Percentiles rank a stretch among this genome's conserved stretches.
Conservation (phyloP, 2,329 filamentous ascomycete genomes). For the Arthrobotrys sinensis region DNA sequence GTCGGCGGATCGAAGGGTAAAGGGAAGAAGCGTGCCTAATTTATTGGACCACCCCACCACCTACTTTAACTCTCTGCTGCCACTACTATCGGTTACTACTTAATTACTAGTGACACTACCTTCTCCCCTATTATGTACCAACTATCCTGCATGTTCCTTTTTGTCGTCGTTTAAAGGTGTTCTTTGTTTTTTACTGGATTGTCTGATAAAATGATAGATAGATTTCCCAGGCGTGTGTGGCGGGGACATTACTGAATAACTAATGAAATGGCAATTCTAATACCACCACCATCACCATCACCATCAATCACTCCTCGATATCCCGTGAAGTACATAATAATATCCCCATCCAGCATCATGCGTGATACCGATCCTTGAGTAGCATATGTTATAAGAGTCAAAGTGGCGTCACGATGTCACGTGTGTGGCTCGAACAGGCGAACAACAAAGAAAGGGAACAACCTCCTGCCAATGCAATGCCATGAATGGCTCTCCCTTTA, state of each 20-base stretch:
- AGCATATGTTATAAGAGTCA: too few species aligned
- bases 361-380: too few species aligned
- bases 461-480: conserved; percentile 4
- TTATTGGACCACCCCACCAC: not conserved
- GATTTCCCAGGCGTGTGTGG: conserved; percentile 30
- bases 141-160: not conserved
- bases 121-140: not conserved
- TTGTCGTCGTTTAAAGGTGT: conserved; percentile 1
- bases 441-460: conserved; percentile 14
- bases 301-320: too few species aligned
- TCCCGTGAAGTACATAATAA: too few species aligned
- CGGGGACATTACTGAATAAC: not conserved
- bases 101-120: not conserved
- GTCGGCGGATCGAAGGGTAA: conserved; percentile 48
- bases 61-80: not conserved
- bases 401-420: not conserved
- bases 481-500: too few species aligned
- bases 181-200: conserved; percentile 20
- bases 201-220: conserved; percentile 33
- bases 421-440: conserved; percentile 10
- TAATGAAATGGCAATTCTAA: not conserved
- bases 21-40: conserved; percentile 50
- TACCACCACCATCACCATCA: too few species aligned
- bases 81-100: not conserved
- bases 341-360: too few species aligned